Evolutionary conservation across 768 basidiomycete genomes (phyloP).

Genomic region (Melanogaster broomeanus): DNA sequence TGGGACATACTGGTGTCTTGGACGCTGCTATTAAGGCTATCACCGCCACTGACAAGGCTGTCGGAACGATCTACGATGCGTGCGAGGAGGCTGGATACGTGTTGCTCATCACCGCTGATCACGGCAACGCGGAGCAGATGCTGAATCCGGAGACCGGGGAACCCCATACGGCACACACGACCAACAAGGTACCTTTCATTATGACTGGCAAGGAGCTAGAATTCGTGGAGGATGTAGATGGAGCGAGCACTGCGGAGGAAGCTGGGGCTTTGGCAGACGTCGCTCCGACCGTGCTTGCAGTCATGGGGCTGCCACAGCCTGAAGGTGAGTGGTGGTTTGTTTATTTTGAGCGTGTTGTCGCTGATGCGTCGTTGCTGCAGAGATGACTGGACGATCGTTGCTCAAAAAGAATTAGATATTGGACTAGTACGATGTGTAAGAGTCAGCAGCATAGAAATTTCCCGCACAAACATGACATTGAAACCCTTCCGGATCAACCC

Average conservation of each 20-base stretch:
- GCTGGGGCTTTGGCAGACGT: constrained; percentile 85
- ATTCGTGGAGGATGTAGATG: constrained; percentile 53
- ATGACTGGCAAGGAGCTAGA: constrained; percentile 66
- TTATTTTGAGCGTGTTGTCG: no score
- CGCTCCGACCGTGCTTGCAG: constrained; percentile 82
- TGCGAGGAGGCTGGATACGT: constrained; percentile 86
- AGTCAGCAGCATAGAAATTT: no score
- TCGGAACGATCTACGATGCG: constrained; percentile 84
- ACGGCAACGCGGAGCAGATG: constrained; percentile 97
- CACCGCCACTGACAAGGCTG: constrained; percentile 84
- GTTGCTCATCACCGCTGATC: constrained; percentile 87
- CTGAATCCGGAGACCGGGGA: constrained; percentile 77
- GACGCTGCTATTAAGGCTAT: constrained; percentile 92
- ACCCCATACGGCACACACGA: constrained; percentile 92
- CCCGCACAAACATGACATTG: no score
- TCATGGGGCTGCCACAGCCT: constrained; percentile 73
- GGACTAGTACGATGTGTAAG: constrained; percentile 16
- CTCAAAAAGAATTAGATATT: constrained; percentile 25
- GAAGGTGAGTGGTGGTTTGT: constrained; percentile 47
- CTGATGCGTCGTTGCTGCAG: constrained; percentile 12
- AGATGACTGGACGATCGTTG: constrained; percentile 32
- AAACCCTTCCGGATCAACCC: no score
- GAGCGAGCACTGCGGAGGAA: constrained; percentile 51
- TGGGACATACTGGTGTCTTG: constrained; percentile 90
- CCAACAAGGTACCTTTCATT: constrained; percentile 88